A percentile compares a stretch with the other conserved stretches of the same genome.
phyloP scores from a whole-genome alignment of 306 rosid species.

The Sophora flavescens region DNA sequence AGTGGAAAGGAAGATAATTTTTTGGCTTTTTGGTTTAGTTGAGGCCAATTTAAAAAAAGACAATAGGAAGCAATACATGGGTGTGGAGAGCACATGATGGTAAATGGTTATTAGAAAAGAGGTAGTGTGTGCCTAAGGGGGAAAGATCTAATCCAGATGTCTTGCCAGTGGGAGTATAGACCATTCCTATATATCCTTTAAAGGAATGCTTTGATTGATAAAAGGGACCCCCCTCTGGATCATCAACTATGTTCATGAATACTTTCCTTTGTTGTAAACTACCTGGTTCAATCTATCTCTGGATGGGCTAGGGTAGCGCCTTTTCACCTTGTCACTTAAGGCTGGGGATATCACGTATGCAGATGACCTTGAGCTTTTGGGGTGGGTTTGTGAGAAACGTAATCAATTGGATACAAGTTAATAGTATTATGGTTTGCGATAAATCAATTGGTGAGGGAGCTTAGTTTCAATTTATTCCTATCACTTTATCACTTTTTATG shows the following conservation, averaged over 20 bases:
- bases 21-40: not conserved
- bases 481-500: slow-evolving; percentile 18
- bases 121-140: not conserved
- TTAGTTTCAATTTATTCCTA: too few species aligned
- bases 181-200: not conserved
- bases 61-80: not conserved
- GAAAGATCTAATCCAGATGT: not conserved
- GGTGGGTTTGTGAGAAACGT: not conserved
- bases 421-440: not conserved
- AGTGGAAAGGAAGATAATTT: slow-evolving; percentile 5
- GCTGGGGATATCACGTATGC: not conserved
- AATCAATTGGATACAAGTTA: slow-evolving; percentile 10
- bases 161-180: not conserved
- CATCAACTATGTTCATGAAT: not conserved
- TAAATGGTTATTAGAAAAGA: slow-evolving; percentile 7
- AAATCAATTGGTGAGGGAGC: not conserved
- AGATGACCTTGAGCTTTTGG: not conserved
- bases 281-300: not conserved
- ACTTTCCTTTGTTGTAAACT: slow-evolving; percentile 5
- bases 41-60: slow-evolving; percentile 1
- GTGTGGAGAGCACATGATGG: not conserved
- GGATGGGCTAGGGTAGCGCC: slow-evolving; percentile 3
- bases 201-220: slow-evolving; percentile 9
- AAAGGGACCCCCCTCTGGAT: slow-evolving; percentile 1
- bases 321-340: slow-evolving; percentile 2